Base-by-base conservation (phyloP, 164 flowering plant genomes). In the Chimonanthus salicifolius region DNA sequence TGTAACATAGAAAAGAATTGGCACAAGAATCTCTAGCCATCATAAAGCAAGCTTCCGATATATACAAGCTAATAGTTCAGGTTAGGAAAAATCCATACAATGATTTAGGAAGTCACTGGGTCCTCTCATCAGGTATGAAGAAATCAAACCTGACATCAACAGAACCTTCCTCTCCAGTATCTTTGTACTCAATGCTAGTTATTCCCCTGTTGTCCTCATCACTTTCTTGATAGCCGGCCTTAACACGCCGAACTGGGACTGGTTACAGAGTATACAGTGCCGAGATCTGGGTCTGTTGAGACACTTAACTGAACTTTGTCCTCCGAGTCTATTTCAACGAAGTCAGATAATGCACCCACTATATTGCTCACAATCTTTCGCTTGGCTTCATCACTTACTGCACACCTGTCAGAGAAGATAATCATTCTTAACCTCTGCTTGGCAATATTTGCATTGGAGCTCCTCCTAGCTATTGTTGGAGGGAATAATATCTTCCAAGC, bases 401-500 rank as follows among this genome's bases (percentile, higher is more conserved):
- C 97, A 82, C 99, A 95, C 51, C 99, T 82, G 69, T 95, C 99
- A 33, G 99, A 93, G 85, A 90, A 93, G 72, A 95, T 94, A 70
- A 95, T 95, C 99, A 95, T 95, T 86, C 89, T 90, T 72, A 95
- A 75, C 3, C 97, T 87, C 76, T 95, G 97, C 82, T 95, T 93
- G 64, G 99, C 99, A n/a, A 95, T 86, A 47, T 74, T 88, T 48
- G 99, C 99, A 80, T 91, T 91, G 6, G 99, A 89, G 82, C 74
- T 88, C 73, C 79, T 87, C 78, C 80, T 83, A 7, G 84, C 48
- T 33, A 82, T 54, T 45, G 82, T 79, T 47, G 98, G 78, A 33
- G 98, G 99, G 77, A 93, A 95, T 7, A 95, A 45, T 64, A 95
- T 90, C 83, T 86, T 93, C 99, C 97, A 93, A 3, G 99, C 99